A percentile compares a stretch with the other conserved stretches of the same genome.
phyloP scores from a whole-genome alignment of 371 early-diverging fungal genomes.

The Mucor circinelloides region DNA sequence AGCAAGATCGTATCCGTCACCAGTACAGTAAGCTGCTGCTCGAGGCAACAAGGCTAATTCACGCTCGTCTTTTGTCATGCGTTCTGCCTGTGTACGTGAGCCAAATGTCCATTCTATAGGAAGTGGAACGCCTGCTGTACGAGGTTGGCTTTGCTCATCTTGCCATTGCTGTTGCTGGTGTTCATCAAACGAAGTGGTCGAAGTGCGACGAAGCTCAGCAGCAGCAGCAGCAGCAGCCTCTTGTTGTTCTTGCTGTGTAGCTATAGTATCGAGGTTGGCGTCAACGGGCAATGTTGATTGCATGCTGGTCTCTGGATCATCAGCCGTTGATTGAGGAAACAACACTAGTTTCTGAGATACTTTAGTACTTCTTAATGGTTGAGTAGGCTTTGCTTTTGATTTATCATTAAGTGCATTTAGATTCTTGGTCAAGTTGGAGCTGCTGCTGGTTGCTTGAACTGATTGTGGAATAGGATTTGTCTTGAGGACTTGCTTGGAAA shows the following conservation, averaged over 20 bases:
- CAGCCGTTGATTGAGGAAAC: conserved; percentile 71
- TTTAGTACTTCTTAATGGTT: conserved; percentile 85
- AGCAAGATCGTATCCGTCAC: conserved; percentile 68
- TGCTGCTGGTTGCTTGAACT: conserved; percentile 7
- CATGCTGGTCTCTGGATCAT: conserved; percentile 30
- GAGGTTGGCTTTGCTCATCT: conserved; percentile 24
- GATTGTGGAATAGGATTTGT: conserved; percentile 39
- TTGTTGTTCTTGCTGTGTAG: not conserved
- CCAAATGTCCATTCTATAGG: conserved; percentile 46
- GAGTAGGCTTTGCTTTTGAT: conserved; percentile 38
- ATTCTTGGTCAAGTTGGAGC: conserved; percentile 1
- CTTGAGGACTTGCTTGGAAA: conserved; percentile 44
- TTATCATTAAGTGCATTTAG: not conserved
- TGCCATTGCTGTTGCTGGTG: conserved; percentile 23
- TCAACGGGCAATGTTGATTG: conserved; percentile 29
- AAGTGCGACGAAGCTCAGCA: conserved; percentile 4
- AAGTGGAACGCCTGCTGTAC: conserved; percentile 31
- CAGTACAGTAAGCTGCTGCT: conserved; percentile 93
- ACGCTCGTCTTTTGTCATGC: conserved; percentile 65
- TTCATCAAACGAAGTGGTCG: conserved; percentile 8
- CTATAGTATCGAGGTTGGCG: not conserved
- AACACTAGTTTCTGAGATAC: conserved; percentile 89
- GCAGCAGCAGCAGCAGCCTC: not conserved
- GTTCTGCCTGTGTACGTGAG: conserved; percentile 63
- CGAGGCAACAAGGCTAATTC: conserved; percentile 64